Base-by-base conservation (phyloP, 2,329 filamentous ascomycete species). In the Monilinia fructigena region DNA sequence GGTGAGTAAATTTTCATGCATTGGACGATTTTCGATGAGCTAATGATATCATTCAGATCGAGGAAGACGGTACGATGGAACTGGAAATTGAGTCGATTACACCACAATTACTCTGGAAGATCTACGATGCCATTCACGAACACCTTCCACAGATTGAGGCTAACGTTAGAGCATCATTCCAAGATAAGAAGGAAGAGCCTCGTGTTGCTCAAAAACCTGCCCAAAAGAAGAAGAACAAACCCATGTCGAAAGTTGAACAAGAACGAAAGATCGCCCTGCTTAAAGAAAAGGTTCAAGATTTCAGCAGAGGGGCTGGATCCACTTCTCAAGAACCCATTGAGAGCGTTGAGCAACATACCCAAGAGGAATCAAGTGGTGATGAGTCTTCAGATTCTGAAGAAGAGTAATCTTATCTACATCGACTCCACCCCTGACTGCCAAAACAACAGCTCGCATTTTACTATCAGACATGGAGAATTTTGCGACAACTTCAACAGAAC, bases 191-290 rank as follows among this genome's bases (percentile, higher is more conserved):
- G 73, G 66, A 72, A 66, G 75, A 68, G 63, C 70, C 71, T 55
- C 75, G 69, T 72, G 75, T 70, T 71, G 59, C 68, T 11, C 69
- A 71, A 7, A 79, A 73, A 74, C 78, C 73, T 20, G 40, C 71
- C 11, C 76, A 78, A 28, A 79, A 79, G 69, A 87, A 87, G 77
- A 83, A 85, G 63, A 90, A 91, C 77, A 91, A 91, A 81, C 89
- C 89, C 1, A 91, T 91, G 89, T 88, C 86, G 77, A 89, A 89
- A 78, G 79, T 80, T 45, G 88, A 91, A 77, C 89, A 91, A 77
- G 87, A 90, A 74, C 82, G 84, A 53, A 87, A 85, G 70, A 89
- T 91, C 72, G 81, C 84, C 70, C 81, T 86, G 75, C 81, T 91
- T 31, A 82, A 85, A 70, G 83, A 85, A 74, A 83, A 86, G 69